phyloP scores from a whole-genome alignment of 1,284 basidiomycete species.

The Boletellus sp. region DNA sequence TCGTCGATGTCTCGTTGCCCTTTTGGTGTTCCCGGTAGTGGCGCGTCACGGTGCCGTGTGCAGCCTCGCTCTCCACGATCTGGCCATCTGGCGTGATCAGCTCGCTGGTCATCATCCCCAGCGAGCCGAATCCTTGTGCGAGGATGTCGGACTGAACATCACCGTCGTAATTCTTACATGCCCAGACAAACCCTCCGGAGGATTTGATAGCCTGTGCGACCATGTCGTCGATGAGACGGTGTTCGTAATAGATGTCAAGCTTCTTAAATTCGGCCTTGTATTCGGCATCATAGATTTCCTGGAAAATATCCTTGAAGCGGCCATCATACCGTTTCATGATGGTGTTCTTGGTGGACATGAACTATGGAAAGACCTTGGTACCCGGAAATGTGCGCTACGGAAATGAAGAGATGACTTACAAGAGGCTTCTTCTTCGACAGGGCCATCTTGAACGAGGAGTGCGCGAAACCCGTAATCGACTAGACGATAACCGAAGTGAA shows the following conservation, averaged over 20 bases:
- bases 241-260: slow-evolving; percentile 92
- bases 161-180: slow-evolving; percentile 96
- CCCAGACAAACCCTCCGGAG: slow-evolving; percentile 96
- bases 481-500: slow-evolving; percentile 28
- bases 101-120: slow-evolving; percentile 98
- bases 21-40: slow-evolving; percentile 98
- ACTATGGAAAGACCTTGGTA: slow-evolving; percentile 40
- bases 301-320: slow-evolving; percentile 98
- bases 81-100: slow-evolving; percentile 94
- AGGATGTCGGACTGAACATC: slow-evolving; percentile 92
- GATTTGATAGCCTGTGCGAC: slow-evolving; percentile 97
- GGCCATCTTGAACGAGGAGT: slow-evolving; percentile 99
- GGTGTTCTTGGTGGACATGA: slow-evolving; percentile 98
- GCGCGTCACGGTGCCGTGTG: slow-evolving; percentile 93
- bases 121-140: slow-evolving; percentile 89
- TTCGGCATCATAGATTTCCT: slow-evolving; percentile 84
- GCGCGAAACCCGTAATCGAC: slow-evolving; percentile 94
- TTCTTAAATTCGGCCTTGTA: slow-evolving; percentile 86
- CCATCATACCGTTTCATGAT: slow-evolving; percentile 97
- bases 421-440: slow-evolving; percentile 90
- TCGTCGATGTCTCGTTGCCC: slow-evolving; percentile 93
- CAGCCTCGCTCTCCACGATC: slow-evolving; percentile 90
- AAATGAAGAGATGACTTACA: slow-evolving; percentile 38
- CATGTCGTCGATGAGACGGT: slow-evolving; percentile 93
- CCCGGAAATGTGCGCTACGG: background rate